Evolutionary conservation across 208 protist genomes (phyloP).

Genomic region (Leishmania major): DNA sequence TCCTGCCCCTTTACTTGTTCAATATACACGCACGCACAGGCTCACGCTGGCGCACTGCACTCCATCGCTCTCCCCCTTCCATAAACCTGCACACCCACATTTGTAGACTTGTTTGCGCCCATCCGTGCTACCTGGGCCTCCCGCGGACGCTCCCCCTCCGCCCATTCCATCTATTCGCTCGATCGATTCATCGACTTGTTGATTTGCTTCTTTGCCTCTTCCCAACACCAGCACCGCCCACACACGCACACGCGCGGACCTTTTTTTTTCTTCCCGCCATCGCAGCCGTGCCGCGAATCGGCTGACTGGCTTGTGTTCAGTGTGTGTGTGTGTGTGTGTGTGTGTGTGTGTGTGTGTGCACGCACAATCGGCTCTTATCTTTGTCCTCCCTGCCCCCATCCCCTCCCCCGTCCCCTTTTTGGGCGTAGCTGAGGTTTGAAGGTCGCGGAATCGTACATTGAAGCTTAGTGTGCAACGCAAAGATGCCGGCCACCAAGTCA

Average conservation of each 20-base stretch:
- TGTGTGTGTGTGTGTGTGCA: neutral
- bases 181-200: neutral
- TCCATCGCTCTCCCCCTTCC: neutral
- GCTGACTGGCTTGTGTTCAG: neutral
- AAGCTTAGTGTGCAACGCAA: neutral
- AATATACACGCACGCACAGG: conserved; percentile 1
- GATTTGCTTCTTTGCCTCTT: neutral
- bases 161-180: neutral
- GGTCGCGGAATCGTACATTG: neutral
- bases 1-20: neutral
- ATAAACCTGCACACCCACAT: neutral
- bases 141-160: neutral
- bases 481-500: conserved; percentile 40
- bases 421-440: neutral
- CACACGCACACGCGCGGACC: neutral
- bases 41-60: neutral
- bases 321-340: neutral
- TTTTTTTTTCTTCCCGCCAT: neutral
- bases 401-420: neutral
- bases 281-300: neutral
- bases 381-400: neutral
- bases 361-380: neutral
- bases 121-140: neutral
- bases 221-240: neutral
- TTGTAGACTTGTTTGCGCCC: conserved; percentile 1